Evolutionary conservation across 805 yeast genomes (phyloP), one percentile per base, ranked within the genome.

Genomic region (Starmerella geochares): DNA sequence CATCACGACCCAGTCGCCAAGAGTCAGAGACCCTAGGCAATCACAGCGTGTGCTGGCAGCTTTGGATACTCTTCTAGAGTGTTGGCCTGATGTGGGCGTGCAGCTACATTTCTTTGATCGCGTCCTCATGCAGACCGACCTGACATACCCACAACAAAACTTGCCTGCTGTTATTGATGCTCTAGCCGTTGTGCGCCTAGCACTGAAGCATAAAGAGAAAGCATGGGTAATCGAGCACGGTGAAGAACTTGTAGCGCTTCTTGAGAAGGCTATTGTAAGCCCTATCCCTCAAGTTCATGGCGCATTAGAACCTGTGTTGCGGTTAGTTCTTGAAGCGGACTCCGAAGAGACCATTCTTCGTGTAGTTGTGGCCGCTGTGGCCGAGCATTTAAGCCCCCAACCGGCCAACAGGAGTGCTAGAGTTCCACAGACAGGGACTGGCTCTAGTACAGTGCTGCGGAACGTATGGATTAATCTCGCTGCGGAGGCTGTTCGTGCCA

Each of bases 51-150:
- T 95, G 0, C 66, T 92, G 46, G 79, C 78, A n/a, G 80, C 87
- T 10, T 69, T 92, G 43, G 80, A 83, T 48, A 80, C 79, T 47
- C 70, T 90, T 13, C 68, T 88, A 49, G 79, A 86, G 9, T 79
- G 84, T 3, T 90, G 97, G 97, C 74, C 86, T 0, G 95, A 86
- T 57, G 94, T 86, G 6, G 76, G 81, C n/a, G 87, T 92, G 17
- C 86, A 86, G 58, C 71, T 92, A 29, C 76, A 81, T 1, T 87
- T 85, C 65, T 92, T 92, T 62, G 98, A 92, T 57, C 79, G 92
- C 54, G 85, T 87, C 59, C 68, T 92, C 48, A 78, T 84, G 17
- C 80, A 85, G 27, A 79, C 85, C 49, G 96, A 90, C 55, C 75
- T 86, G 13, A 74, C 79, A 31, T 80, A 80, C 53, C 36, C 55